phyloP scores from a whole-genome alignment of 2,329 filamentous ascomycete species.

The Boeremia lycopersici region DNA sequence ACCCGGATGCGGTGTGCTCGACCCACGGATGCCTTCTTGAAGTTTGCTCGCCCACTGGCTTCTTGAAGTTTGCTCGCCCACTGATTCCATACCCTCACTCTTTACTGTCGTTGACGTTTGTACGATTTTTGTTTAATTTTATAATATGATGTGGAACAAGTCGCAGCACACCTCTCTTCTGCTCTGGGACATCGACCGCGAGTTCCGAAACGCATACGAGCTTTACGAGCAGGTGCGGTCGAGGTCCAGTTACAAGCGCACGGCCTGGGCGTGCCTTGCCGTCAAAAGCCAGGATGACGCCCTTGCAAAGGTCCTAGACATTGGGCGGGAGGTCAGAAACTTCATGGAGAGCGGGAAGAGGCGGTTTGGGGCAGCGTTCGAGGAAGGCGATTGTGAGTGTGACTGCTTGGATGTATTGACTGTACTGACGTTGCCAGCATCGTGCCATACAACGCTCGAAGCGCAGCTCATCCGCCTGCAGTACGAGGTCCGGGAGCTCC shows the following conservation, averaged over 20 bases:
- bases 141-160: slow-evolving; percentile 32
- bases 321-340: slow-evolving; percentile 36
- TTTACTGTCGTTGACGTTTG: background rate
- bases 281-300: slow-evolving; percentile 33
- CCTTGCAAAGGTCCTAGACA: slow-evolving; percentile 32
- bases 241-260: slow-evolving; percentile 25
- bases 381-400: slow-evolving; percentile 41
- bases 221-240: slow-evolving; percentile 41
- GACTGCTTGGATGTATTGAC: background rate
- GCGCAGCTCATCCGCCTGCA: slow-evolving; percentile 42
- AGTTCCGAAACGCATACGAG: slow-evolving; percentile 42
- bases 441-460: slow-evolving; percentile 38
- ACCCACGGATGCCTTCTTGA: background rate
- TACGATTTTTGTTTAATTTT: background rate
- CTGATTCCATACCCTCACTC: background rate
- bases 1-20: slow-evolving; percentile 3
- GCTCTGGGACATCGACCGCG: slow-evolving; percentile 46
- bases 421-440: slow-evolving; percentile 31
- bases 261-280: slow-evolving; percentile 36
- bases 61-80: background rate
- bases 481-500: slow-evolving; percentile 39
- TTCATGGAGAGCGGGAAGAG: slow-evolving; percentile 37
- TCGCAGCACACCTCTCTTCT: slow-evolving; percentile 38
- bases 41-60: background rate
- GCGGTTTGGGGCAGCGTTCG: slow-evolving; percentile 37